Conservation (phyloP, 257 asterid genomes). For the Datura wrightii region DNA sequence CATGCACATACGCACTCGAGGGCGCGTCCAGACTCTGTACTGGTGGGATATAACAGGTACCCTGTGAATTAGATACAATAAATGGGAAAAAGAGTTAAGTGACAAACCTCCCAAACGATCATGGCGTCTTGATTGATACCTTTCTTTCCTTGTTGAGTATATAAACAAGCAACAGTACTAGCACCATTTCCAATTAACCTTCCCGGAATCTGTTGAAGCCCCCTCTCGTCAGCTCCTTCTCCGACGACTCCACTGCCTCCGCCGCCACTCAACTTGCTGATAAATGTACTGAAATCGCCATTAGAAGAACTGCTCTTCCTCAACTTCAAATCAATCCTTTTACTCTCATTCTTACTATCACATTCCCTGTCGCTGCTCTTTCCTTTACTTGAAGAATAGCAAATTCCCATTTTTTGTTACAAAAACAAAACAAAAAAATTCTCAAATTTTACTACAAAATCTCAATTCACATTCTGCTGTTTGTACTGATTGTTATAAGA, state of each 20-base stretch:
- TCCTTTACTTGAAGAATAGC: slow-evolving; percentile 63
- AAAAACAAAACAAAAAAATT: not conserved
- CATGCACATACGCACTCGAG: not conserved
- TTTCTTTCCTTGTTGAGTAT: slow-evolving; percentile 97
- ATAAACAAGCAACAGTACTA: slow-evolving; percentile 67
- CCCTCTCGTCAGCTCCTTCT: slow-evolving; percentile 78
- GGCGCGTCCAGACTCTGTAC: not conserved
- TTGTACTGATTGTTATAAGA: not conserved
- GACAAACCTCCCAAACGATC: slow-evolving; percentile 93
- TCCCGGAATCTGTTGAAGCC: slow-evolving; percentile 76
- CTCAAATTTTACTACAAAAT: not conserved
- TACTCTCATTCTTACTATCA: slow-evolving; percentile 43
- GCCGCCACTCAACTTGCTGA: slow-evolving; percentile 66
- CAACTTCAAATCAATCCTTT: slow-evolving; percentile 49
- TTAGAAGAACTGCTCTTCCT: slow-evolving; percentile 57
- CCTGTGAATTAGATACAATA: not conserved
- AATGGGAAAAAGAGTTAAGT: not conserved
- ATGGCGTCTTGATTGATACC: slow-evolving; percentile 98
- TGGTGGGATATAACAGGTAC: not conserved
- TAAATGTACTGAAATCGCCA: slow-evolving; percentile 64
- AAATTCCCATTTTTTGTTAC: slow-evolving; percentile 72
- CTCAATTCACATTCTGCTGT: not conserved
- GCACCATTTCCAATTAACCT: slow-evolving; percentile 81
- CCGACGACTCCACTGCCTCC: slow-evolving; percentile 32
- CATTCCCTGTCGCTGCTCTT: slow-evolving; percentile 48